Base-by-base conservation (phyloP, 2,329 filamentous ascomycete species). In the Clarireedia sp. region DNA sequence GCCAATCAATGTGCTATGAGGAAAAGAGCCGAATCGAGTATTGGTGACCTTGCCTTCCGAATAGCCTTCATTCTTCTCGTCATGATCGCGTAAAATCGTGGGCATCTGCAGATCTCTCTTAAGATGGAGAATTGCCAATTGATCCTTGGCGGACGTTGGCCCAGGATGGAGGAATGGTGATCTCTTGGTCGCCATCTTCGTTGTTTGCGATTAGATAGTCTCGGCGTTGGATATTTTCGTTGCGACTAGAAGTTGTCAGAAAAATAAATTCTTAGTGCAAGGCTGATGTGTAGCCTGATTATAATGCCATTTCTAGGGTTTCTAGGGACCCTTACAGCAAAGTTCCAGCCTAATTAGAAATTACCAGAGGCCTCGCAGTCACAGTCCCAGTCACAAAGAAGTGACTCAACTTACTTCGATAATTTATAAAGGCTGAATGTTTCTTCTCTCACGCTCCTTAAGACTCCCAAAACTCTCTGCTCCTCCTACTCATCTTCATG, bases 1-100 rank as follows among this genome's bases (percentile, higher is more conserved):
- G 5, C 82, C 78, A 54, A 96, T 79, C 46, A 92, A 73, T 0
- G 88, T 91, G 10, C 81, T 86, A 68, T 92, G 89, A 0, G 89
- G 88, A 58, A 90, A 92, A 0, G 91, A 96, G 48, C 94, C 94
- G 67, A 96, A 99, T 45, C 91, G 85, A 1, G 92, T 99, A 73
- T 96, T 97, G 53, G 91, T 82, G 2, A 90, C 86, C 47, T 84
- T 85, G 37, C 87, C 87, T 68, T 90, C 86, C 29, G 81, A 80
- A 65, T 90, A 90, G 57, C 87, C 87, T 66, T 85, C 80, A 60
- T 86, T 78, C 43, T 81, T 78, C 51, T 82, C 82, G 38, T 80
- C 77, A 21, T 78, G 77, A 29, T 80, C 74, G 60, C 80, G 77
- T 26, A 91, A 80, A 59, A 88, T 83, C 24, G 90, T 77, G 7